Percentiles rank a stretch among this genome's conserved stretches.
Conservation (phyloP, 106 monocot genomes). For the Apostasia ramifera region DNA sequence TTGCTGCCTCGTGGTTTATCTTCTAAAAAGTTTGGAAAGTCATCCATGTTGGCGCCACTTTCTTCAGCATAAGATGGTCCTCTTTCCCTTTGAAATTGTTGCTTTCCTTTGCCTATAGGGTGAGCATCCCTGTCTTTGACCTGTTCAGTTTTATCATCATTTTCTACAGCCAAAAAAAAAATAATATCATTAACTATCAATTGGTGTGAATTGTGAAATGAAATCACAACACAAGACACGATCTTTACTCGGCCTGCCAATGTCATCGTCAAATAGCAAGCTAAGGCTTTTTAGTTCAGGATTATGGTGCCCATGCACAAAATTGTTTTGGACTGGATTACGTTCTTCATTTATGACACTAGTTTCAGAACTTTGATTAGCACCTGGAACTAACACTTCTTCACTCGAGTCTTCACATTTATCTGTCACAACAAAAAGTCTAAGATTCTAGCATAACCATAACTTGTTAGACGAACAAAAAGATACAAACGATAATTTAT, state of each 20-base stretch:
- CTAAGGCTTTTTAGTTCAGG: slow-evolving; percentile 18
- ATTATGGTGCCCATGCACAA: slow-evolving; percentile 9
- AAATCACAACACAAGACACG: neutral
- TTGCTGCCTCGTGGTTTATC: slow-evolving; percentile 36
- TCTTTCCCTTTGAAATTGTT: slow-evolving; percentile 6
- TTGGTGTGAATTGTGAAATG: slow-evolving; percentile 2
- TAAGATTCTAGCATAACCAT: neutral
- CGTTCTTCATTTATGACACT: neutral
- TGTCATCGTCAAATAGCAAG: slow-evolving; percentile 23
- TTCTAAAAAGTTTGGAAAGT: slow-evolving; percentile 18
- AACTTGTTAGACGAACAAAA: neutral
- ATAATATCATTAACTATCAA: neutral
- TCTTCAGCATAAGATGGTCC: neutral
- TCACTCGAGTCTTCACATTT: neutral
- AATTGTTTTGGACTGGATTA: neutral
- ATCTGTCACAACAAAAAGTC: slow-evolving; percentile 7
- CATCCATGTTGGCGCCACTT: slow-evolving; percentile 7
- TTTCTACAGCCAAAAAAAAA: slow-evolving; percentile 23
- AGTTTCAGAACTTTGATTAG: neutral
- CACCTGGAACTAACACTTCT: slow-evolving; percentile 17
- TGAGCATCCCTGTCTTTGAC: slow-evolving; percentile 20
- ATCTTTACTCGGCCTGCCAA: slow-evolving; percentile 29
- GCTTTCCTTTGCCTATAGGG: slow-evolving; percentile 8
- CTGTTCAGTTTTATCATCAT: slow-evolving; percentile 14
- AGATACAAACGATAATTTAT: slow-evolving; percentile 1